Evolutionary conservation across 2,329 filamentous ascomycete species (phyloP), one percentile per base, ranked within the genome.

Genomic region (Ceratocystis cacaofunesta): DNA sequence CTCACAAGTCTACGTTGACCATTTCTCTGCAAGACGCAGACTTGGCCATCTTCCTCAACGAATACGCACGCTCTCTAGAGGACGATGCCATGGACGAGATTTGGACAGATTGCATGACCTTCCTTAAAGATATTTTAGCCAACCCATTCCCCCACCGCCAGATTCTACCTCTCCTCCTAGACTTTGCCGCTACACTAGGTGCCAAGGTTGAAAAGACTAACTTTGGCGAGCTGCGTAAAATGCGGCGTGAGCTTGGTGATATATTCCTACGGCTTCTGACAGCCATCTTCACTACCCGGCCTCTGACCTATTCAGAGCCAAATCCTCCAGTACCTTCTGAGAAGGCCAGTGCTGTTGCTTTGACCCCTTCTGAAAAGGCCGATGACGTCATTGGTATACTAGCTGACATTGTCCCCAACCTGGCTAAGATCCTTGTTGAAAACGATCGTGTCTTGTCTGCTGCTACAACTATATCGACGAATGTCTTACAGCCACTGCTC

Each of bases 11-110:
- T 17, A 95, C 90, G 1, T 78, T 97, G 73, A 95, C 92, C 0
- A 89, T 94, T 19, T 87, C 89, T 61, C 77, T 99, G 8, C 85
- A 85, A 64, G 91, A 96, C 71, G 83, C 84, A 0, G 92, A 96
- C 71, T 78, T 99, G 10, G 89, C 92, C 7, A 83, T 88, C 7
- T 99, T 99, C 73, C 76, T 97, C 57, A 89, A 96, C 6, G 89
- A 94, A 68, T 99, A 99, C 74, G 87, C 91, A 0, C 84, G 84
- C 36, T 94, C 92, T 0, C 79, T 97, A 12, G 94, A 99, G 72
- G 94, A 99, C 71, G 94, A 99, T 77, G 89, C 94, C 17, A 92
- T 96, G 82, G 94, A 99, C 71, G 94, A 99, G 75, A 96, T 99
- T 61, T 99, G 94, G 94, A 82, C 86, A 50, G 92, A 99, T 73